These are phyloP conservation scores for Lolium multiflorum DNA, from an alignment of 176 grass and related monocot species.

Conservation along the genomic window DNA sequence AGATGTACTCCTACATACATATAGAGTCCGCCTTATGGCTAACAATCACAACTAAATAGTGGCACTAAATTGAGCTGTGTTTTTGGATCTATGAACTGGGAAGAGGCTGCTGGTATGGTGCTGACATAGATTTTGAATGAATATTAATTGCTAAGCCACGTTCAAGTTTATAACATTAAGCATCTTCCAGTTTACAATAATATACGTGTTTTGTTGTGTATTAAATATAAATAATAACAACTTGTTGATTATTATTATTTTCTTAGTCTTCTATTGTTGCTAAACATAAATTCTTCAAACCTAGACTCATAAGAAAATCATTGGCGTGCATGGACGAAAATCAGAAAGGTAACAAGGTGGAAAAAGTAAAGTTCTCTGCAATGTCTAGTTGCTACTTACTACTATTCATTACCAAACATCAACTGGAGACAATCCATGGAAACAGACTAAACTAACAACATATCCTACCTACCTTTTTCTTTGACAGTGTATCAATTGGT, in stretches of 20 bases:
- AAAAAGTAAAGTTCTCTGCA: background rate
- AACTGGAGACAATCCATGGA: background rate
- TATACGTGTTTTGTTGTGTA: background rate
- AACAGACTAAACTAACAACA: background rate
- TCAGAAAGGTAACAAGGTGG: background rate
- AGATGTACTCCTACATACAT: background rate
- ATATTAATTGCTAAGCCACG: slow-evolving; percentile 12
- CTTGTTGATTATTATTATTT: background rate
- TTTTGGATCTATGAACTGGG: slow-evolving; percentile 11
- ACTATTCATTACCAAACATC: background rate
- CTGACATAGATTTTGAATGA: slow-evolving; percentile 19
- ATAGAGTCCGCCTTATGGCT: background rate
- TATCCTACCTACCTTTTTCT: slow-evolving; percentile 73
- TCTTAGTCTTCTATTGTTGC: background rate
- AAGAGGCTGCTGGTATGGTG: background rate
- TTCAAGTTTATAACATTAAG: background rate
- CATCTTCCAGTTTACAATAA: background rate
- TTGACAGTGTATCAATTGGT: slow-evolving; percentile 84
- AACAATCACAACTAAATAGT: slow-evolving; percentile 20
- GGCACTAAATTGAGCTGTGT: background rate
- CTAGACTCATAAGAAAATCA: background rate
- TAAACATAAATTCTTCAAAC: background rate
- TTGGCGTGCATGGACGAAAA: background rate
- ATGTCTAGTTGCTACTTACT: background rate
- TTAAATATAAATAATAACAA: background rate